phyloP scores from a whole-genome alignment of 768 basidiomycete genomes.

The Boletus rufocinnamomeus region DNA sequence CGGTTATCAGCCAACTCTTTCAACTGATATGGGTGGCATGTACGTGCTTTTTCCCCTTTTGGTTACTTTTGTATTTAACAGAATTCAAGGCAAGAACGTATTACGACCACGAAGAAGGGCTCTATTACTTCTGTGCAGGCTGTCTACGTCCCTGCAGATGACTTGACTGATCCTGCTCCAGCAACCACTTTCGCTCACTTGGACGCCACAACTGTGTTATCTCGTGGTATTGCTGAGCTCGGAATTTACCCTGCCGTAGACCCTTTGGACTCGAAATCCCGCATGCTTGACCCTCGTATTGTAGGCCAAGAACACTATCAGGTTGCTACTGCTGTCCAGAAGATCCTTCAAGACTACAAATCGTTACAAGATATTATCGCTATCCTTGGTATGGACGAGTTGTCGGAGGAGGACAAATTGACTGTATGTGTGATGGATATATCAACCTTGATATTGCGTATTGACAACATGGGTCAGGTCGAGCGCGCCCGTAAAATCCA shows the following conservation, averaged over 20 bases:
- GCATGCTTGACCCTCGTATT: conserved; percentile 99
- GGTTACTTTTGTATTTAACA: conserved; percentile 8
- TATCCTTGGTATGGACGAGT: conserved; percentile 99
- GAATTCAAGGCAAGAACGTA: conserved; percentile 88
- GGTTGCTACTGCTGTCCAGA: conserved; percentile 94
- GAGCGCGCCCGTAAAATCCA: conserved; percentile 98
- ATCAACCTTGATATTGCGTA: neutral
- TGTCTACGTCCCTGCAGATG: conserved; percentile 99
- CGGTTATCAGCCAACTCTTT: conserved; percentile 99
- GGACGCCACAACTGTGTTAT: conserved; percentile 99
- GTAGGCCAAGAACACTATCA: conserved; percentile 95
- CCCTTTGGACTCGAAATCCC: conserved; percentile 98
- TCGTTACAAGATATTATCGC: conserved; percentile 99
- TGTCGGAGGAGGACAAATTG: conserved; percentile 99
- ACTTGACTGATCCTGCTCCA: conserved; percentile 99
- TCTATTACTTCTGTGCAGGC: conserved; percentile 99
- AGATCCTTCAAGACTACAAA: conserved; percentile 97
- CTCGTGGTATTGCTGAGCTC: conserved; percentile 97
- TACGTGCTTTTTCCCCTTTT: conserved; percentile 40
- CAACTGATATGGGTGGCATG: conserved; percentile 99
- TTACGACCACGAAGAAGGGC: conserved; percentile 99
- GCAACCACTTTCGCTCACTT: conserved; percentile 99
- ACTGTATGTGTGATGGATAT: conserved; percentile 42
- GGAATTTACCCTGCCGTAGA: conserved; percentile 99
- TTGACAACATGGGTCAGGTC: conserved; percentile 52